A percentile compares a stretch with the other conserved stretches of the same genome.
These are phyloP conservation scores for Polychytrium aggregatum DNA, from an alignment of 192 early-diverging fungal genomes.

Conservation along the genomic window DNA sequence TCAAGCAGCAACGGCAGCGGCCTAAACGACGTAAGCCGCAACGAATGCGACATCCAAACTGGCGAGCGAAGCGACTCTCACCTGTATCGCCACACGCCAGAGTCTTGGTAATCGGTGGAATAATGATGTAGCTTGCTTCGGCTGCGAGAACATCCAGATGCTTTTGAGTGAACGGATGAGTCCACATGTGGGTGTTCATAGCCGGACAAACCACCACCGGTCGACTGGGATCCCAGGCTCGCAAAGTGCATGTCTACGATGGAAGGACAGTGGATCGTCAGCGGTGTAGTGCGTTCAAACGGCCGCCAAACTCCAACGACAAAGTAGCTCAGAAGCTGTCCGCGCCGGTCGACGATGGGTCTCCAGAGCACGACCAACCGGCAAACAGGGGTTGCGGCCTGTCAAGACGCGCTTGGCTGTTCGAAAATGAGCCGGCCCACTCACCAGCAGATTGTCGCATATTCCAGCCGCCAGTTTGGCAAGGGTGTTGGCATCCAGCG, in stretches of 20 bases:
- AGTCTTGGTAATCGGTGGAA: conserved; percentile 69
- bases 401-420: too few species aligned
- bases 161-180: conserved; percentile 70
- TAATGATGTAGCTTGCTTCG: conserved; percentile 48
- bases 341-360: background rate
- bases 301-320: background rate
- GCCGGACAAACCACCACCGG: conserved; percentile 78
- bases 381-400: too few species aligned
- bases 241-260: conserved; percentile 65
- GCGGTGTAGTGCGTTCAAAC: background rate
- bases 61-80: too few species aligned
- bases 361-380: too few species aligned
- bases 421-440: background rate
- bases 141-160: conserved; percentile 49
- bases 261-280: background rate
- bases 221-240: conserved; percentile 75
- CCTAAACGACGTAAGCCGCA: too few species aligned
- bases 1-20: too few species aligned
- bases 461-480: conserved; percentile 82
- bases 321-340: background rate
- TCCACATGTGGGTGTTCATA: conserved; percentile 99
- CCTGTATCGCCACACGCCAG: conserved; percentile 96
- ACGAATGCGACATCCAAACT: too few species aligned
- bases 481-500: conserved; percentile 88
- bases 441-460: conserved; percentile 85